These are phyloP conservation scores for Hibiscus mutabilis DNA, from an alignment of 345 rosid species.

Conservation along the genomic window DNA sequence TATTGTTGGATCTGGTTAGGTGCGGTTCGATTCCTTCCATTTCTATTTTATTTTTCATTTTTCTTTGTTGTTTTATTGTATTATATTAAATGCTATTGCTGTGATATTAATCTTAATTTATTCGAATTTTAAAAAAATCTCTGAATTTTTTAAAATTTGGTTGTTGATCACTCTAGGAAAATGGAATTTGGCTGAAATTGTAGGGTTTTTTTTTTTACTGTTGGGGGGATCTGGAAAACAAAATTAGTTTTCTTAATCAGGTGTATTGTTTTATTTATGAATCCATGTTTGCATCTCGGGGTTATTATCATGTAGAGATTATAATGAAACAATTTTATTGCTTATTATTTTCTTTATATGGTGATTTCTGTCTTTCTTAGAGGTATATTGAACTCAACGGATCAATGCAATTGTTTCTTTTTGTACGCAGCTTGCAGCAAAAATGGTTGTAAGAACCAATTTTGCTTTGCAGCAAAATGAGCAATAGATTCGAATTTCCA, in stretches of 20 bases:
- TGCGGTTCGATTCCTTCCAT: not conserved
- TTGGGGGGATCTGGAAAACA: not conserved
- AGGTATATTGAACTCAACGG: not conserved
- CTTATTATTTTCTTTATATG: not conserved
- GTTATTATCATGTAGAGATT: too few species aligned
- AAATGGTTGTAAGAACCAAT: not conserved
- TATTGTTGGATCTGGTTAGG: conserved; percentile 42
- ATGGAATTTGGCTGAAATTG: not conserved
- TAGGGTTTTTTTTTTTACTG: too few species aligned
- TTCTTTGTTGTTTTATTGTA: not conserved
- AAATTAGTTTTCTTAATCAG: not conserved
- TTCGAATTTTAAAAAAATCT: not conserved
- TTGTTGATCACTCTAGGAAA: not conserved
- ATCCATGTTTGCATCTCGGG: not conserved
- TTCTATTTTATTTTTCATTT: not conserved
- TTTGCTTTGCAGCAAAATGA: not conserved
- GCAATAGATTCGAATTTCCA: not conserved
- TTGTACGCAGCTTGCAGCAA: not conserved
- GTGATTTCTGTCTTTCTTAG: not conserved
- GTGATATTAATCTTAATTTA: not conserved
- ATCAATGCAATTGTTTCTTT: not conserved
- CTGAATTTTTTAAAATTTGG: not conserved
- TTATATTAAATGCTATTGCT: not conserved
- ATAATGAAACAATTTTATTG: not conserved
- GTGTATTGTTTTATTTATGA: not conserved